Evolutionary conservation across 768 basidiomycete species (phyloP).

Genomic region (Agrocybe praecox): DNA sequence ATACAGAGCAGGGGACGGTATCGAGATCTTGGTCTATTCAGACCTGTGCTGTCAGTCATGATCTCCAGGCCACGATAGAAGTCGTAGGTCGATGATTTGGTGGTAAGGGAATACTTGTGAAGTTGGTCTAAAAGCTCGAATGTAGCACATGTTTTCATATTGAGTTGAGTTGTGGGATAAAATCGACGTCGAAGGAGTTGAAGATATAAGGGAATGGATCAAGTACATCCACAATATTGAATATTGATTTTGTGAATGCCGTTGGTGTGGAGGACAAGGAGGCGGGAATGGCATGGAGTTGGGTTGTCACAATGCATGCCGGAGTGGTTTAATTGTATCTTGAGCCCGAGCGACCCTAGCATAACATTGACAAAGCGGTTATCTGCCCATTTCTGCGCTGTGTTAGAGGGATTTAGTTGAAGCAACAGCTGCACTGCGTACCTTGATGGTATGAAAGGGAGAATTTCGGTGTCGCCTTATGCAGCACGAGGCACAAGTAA

Average conservation of each 20-base stretch:
- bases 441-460: neutral
- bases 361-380: neutral
- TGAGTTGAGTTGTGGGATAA: too few relatives aligned
- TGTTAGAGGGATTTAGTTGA: too few relatives aligned
- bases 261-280: neutral
- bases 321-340: neutral
- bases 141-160: too few relatives aligned
- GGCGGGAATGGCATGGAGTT: neutral
- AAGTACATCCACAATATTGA: neutral
- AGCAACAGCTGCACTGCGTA: neutral
- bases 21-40: neutral
- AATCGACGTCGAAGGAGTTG: too few relatives aligned
- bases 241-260: neutral
- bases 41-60: conserved; percentile 1
- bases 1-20: neutral
- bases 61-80: neutral
- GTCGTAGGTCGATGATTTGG: too few relatives aligned
- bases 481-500: neutral
- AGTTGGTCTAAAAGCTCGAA: too few relatives aligned
- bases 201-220: neutral
- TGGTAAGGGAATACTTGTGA: too few relatives aligned
- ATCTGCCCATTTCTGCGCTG: neutral
- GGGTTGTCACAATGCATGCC: neutral
- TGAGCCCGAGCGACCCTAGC: neutral
- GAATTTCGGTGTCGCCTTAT: neutral